Evolutionary conservation across 2,329 filamentous ascomycete genomes (phyloP).

Genomic region (Aureobasidium musti): DNA sequence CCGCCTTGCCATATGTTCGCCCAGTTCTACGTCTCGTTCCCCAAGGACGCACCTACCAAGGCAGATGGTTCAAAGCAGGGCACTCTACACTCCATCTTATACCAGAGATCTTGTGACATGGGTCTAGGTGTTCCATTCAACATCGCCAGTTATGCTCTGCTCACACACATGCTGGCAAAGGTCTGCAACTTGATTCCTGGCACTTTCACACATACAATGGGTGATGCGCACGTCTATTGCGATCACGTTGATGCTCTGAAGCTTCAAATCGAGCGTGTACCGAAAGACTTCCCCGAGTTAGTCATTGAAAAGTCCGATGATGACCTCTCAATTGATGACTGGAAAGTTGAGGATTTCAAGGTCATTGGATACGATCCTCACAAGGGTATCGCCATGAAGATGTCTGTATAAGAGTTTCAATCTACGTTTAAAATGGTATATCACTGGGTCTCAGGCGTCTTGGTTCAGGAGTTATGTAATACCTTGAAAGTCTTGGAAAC

Average conservation of each 20-base stretch:
- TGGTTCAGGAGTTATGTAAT: background rate
- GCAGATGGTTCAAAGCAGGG: conserved; percentile 55
- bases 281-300: conserved; percentile 76
- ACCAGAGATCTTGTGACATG: conserved; percentile 96
- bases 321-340: conserved; percentile 81
- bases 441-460: background rate
- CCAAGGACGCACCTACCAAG: conserved; percentile 41
- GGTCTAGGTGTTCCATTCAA: conserved; percentile 97
- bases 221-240: conserved; percentile 93
- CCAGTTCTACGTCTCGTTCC: conserved; percentile 88
- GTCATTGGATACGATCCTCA: conserved; percentile 88
- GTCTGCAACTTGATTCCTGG: conserved; percentile 82
- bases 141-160: conserved; percentile 88
- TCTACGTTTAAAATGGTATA: background rate
- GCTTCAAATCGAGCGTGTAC: conserved; percentile 76
- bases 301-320: conserved; percentile 65
- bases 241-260: conserved; percentile 89
- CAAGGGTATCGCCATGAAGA: conserved; percentile 95
- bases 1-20: conserved; percentile 98
- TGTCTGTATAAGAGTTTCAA: conserved; percentile 70
- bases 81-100: conserved; percentile 81
- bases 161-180: conserved; percentile 94
- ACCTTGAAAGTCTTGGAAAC: background rate
- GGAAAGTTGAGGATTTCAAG: conserved; percentile 84
- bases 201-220: conserved; percentile 91